Percentiles rank a stretch among this genome's conserved stretches.
Evolutionary conservation across 371 early-diverging fungal genomes (phyloP).

Genomic region (Saksenaea oblongispora): DNA sequence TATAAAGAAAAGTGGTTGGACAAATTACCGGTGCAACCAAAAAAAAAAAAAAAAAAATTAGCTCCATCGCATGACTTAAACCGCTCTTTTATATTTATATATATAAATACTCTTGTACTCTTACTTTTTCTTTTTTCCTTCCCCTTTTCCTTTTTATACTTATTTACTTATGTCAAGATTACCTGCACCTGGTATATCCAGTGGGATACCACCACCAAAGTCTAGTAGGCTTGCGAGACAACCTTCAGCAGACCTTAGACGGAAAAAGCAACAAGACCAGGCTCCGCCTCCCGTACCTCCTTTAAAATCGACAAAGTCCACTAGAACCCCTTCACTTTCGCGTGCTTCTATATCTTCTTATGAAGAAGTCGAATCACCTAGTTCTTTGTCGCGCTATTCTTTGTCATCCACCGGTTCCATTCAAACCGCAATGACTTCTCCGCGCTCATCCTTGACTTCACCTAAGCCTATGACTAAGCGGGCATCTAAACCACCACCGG

Average conservation of each 20-base stretch:
- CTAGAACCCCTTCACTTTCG: conserved; percentile 19
- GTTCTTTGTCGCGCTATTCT: conserved; percentile 24
- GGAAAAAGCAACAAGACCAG: conserved; percentile 20
- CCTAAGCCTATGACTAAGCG: conserved; percentile 15
- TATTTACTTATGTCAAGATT: conserved; percentile 21
- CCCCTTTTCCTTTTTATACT: not conserved
- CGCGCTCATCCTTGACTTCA: conserved; percentile 26
- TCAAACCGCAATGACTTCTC: conserved; percentile 26
- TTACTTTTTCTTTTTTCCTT: conserved; percentile 1
- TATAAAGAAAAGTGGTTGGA: not conserved
- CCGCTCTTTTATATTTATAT: conserved; percentile 3
- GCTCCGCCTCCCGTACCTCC: conserved; percentile 23
- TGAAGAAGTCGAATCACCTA: conserved; percentile 31
- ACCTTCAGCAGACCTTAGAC: conserved; percentile 22
- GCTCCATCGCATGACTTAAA: conserved; percentile 4
- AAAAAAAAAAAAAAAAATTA: conserved; percentile 1
- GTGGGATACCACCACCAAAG: conserved; percentile 25
- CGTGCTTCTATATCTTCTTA: conserved; percentile 30
- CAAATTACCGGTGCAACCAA: conserved; percentile 1
- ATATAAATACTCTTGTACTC: not conserved
- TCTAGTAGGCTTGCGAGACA: conserved; percentile 19
- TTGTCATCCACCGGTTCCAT: conserved; percentile 21
- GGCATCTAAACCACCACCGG: conserved; percentile 11
- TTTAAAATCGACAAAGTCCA: conserved; percentile 22
- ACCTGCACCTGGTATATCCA: conserved; percentile 17